Conservation (phyloP, 805 yeast genomes). For the Lipomyces spencermartinsiae region DNA sequence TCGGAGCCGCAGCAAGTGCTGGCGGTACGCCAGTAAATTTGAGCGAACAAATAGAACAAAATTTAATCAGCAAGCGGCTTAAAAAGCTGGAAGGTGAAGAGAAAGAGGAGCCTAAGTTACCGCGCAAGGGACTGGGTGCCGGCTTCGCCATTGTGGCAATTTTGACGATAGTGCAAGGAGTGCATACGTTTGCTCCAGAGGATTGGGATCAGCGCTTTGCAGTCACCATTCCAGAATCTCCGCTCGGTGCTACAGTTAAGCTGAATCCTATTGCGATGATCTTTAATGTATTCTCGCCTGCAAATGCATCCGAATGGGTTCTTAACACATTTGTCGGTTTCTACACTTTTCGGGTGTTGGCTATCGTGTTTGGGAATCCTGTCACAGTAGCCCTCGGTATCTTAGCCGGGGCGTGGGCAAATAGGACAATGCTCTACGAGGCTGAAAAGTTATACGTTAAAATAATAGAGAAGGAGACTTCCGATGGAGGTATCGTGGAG, state of each 20-base stretch:
- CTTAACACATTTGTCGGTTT: slow-evolving; percentile 24
- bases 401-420: slow-evolving; percentile 23
- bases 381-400: slow-evolving; percentile 15
- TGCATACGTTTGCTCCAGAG: slow-evolving; percentile 14
- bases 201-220: slow-evolving; percentile 19
- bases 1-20: not conserved
- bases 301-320: slow-evolving; percentile 16
- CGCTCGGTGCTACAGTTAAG: slow-evolving; percentile 8
- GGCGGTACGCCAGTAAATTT: not conserved
- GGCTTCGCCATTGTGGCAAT: slow-evolving; percentile 6
- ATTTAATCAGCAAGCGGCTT: not conserved
- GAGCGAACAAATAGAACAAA: not conserved
- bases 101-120: slow-evolving; percentile 10
- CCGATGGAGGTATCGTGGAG: slow-evolving; percentile 18
- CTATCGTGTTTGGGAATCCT: slow-evolving; percentile 25
- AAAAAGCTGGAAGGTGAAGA: not conserved
- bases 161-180: slow-evolving; percentile 17
- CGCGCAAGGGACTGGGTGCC: slow-evolving; percentile 14
- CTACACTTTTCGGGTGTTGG: slow-evolving; percentile 22
- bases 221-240: slow-evolving; percentile 10
- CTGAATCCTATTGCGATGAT: slow-evolving; percentile 16
- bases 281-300: slow-evolving; percentile 24
- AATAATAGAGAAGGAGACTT: slow-evolving; percentile 10
- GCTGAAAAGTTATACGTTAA: slow-evolving; percentile 12
- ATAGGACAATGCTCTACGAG: slow-evolving; percentile 19